Base-by-base conservation (phyloP, 805 yeast genomes). In the Hanseniaspora taiwanica region DNA sequence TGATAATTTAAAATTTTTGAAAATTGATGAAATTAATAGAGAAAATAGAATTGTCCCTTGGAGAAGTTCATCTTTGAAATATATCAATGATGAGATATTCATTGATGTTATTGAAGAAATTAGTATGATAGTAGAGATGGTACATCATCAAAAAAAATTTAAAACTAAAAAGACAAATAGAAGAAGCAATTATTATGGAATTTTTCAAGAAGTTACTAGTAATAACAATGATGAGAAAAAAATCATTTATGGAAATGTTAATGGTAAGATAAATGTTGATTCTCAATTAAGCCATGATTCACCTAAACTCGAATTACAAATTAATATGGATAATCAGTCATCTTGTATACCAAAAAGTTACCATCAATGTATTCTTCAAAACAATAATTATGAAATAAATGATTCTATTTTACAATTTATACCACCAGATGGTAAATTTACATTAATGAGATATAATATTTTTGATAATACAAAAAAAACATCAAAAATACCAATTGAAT, bases 391-490 rank as follows among this genome's bases (percentile, higher is more conserved):
- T 78, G 89, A 55, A 72, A 87, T 1, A 68, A 76, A n/a, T n/a
- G n/a, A n/a, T n/a, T n/a, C n/a, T n/a, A n/a, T n/a, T 0, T 53
- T 86, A 24, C 65, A 75, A 14, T 84, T 89, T 51, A 68, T 81
- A 16, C 98, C 97, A 4, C 94, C 97, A 0, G 96, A 89, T 58
- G 96, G 93, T 6, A 69, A 64, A 43, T 73, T 75, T 32, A 64
- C 68, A 2, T 54, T 87, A 18, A 71, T 78, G 69, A 58, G 71
- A 8, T 87, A 87, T 57, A 65, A 70, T 5, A 56, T 81, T 23
- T 81, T 81, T 46, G 51, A 79, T 14, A 60, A 58, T 40, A 33
- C 25, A 23, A 38, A 23, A 9, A 27, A 5, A 32, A 27, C 33
- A 38, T 27, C 37, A 14, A 32, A 29, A 19, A 37, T 23, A 37